Conservation (phyloP, 1,139 yeast genomes). For the Saccharomyces hybrid region DNA sequence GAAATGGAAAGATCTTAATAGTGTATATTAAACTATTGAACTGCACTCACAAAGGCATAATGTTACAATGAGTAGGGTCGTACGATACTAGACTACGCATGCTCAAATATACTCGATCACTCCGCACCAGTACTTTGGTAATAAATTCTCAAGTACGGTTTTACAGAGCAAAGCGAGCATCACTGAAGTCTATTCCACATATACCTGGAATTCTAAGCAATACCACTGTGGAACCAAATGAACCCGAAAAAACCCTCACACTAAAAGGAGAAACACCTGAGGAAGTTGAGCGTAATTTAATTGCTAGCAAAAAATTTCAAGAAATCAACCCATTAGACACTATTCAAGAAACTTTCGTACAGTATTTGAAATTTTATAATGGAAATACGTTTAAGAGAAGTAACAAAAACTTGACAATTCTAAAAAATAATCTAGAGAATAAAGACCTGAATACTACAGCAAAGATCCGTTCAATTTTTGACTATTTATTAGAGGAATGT, state of each 20-base stretch:
- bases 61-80: background rate
- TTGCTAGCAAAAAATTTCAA: slow-evolving; percentile 7
- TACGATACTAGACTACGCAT: background rate
- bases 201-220: background rate
- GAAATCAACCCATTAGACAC: slow-evolving; percentile 10
- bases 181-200: background rate
- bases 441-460: slow-evolving; percentile 4
- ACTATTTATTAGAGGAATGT: slow-evolving; percentile 20
- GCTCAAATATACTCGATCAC: background rate
- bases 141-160: background rate
- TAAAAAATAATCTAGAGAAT: slow-evolving; percentile 9
- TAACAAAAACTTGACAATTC: slow-evolving; percentile 11
- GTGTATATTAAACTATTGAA: background rate
- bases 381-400: slow-evolving; percentile 21
- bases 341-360: slow-evolving; percentile 14
- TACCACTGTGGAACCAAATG: background rate
- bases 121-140: background rate
- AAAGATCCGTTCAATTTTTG: slow-evolving; percentile 14
- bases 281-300: background rate
- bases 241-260: background rate
- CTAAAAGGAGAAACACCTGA: background rate
- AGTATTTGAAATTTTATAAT: slow-evolving; percentile 14
- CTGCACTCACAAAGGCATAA: background rate
- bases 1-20: background rate
- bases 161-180: background rate